Conservation (phyloP, 169 alveolate genomes). For the Theileria luwenshuni region DNA sequence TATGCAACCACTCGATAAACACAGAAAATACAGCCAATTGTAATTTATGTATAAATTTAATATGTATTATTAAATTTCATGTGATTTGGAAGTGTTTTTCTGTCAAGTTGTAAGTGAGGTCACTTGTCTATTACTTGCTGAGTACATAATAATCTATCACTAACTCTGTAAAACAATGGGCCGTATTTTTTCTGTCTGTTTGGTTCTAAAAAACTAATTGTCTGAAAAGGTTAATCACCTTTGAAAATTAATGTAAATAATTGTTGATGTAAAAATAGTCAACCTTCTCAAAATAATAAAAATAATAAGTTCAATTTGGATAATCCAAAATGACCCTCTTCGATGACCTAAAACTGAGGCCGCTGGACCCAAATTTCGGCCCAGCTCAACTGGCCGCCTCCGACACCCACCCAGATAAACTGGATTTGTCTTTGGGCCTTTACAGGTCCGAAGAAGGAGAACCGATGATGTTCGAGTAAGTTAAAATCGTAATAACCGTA, state of each 20-base stretch:
- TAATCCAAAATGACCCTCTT: constrained; percentile 12
- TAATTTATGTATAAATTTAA: background rate
- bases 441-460: constrained; percentile 49
- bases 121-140: no score
- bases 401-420: constrained; percentile 57
- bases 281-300: no score
- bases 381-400: constrained; percentile 46
- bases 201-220: no score
- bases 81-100: no score
- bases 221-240: no score
- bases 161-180: no score
- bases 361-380: constrained; percentile 53
- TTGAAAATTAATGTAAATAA: no score
- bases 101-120: no score
- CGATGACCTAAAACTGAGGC: constrained; percentile 25
- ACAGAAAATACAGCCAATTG: constrained; percentile 31
- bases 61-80: background rate
- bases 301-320: no score
- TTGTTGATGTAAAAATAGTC: no score
- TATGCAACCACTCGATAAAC: constrained; percentile 34
- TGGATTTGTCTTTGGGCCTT: constrained; percentile 61
- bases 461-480: constrained; percentile 50
- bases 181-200: no score
- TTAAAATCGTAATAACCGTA: background rate
- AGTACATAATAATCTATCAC: no score